phyloP scores from a whole-genome alignment of 179 eudicot species.

The Spinacia oleracea region DNA sequence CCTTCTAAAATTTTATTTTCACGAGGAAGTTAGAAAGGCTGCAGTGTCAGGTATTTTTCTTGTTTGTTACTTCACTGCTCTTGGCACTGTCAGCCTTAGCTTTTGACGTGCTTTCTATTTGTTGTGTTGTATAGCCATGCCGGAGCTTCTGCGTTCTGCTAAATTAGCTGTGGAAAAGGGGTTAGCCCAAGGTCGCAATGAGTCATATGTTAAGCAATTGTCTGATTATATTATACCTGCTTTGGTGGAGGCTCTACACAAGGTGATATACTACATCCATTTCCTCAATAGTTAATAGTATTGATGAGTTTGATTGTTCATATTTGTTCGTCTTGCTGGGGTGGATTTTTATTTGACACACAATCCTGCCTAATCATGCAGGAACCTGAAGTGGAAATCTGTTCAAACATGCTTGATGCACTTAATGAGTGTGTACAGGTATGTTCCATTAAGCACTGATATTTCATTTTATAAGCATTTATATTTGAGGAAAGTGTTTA shows the following conservation, averaged over 20 bases:
- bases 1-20: conserved; percentile 87
- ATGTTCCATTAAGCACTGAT: not conserved
- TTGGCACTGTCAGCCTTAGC: not conserved
- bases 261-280: conserved; percentile 43
- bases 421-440: conserved; percentile 94
- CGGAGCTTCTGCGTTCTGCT: conserved; percentile 87
- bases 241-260: conserved; percentile 91
- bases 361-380: conserved; percentile 31
- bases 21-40: conserved; percentile 92
- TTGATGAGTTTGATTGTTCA: not conserved
- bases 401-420: conserved; percentile 87
- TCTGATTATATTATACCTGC: conserved; percentile 91
- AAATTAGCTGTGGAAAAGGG: conserved; percentile 93
- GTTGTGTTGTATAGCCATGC: conserved; percentile 63
- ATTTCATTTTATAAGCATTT: not conserved
- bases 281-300: not conserved
- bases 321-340: not conserved
- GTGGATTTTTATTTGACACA: not conserved
- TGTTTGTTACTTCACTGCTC: not conserved
- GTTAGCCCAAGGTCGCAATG: conserved; percentile 81
- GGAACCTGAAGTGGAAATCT: conserved; percentile 97
- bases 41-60: conserved; percentile 79
- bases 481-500: not conserved
- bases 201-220: conserved; percentile 81
- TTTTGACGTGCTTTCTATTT: not conserved